These are phyloP conservation scores for Cornus kousa DNA, from an alignment of 148 eudicot species.

Conservation along the genomic window DNA sequence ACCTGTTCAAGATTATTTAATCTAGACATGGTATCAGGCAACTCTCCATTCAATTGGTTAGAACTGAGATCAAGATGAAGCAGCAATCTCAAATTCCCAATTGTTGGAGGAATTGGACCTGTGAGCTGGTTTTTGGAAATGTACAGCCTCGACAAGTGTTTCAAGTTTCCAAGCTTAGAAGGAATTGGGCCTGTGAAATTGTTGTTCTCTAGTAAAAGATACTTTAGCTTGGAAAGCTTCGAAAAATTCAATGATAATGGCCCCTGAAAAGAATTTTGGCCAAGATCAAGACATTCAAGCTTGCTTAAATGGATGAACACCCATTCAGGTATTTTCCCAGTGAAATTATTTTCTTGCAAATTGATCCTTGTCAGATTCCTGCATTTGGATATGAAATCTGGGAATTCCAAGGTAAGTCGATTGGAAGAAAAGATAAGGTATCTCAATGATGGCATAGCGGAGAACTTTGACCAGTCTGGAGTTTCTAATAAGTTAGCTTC, in stretches of 20 bases:
- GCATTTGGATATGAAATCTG: slow-evolving; percentile 30
- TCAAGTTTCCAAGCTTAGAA: too few species aligned
- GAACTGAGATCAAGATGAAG: slow-evolving; percentile 39
- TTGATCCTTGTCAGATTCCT: slow-evolving; percentile 55
- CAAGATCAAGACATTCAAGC: slow-evolving; percentile 46
- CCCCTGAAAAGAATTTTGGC: slow-evolving; percentile 48
- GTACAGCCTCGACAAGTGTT: too few species aligned
- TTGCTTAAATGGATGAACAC: slow-evolving; percentile 17
- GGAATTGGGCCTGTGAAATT: slow-evolving; percentile 20
- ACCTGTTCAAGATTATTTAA: slow-evolving; percentile 41
- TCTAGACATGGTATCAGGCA: slow-evolving; percentile 54
- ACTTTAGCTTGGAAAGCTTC: slow-evolving; percentile 42
- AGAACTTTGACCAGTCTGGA: slow-evolving; percentile 59
- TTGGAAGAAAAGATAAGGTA: too few species aligned
- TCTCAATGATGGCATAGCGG: neutral
- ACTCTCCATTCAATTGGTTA: slow-evolving; percentile 62
- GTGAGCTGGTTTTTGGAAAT: slow-evolving; percentile 10
- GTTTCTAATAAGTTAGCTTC: slow-evolving; percentile 54
- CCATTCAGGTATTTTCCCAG: slow-evolving; percentile 48
- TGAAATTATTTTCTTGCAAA: slow-evolving; percentile 50
- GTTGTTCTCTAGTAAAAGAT: slow-evolving; percentile 45
- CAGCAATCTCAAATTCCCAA: slow-evolving; percentile 16
- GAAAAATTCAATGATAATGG: slow-evolving; percentile 43
- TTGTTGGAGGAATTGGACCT: too few species aligned
- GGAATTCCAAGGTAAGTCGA: too few species aligned